Percentiles rank a stretch among this genome's conserved stretches.
phyloP scores from a whole-genome alignment of 108 stramenopile genomes.

The Cyclostephanos invisitatus region DNA sequence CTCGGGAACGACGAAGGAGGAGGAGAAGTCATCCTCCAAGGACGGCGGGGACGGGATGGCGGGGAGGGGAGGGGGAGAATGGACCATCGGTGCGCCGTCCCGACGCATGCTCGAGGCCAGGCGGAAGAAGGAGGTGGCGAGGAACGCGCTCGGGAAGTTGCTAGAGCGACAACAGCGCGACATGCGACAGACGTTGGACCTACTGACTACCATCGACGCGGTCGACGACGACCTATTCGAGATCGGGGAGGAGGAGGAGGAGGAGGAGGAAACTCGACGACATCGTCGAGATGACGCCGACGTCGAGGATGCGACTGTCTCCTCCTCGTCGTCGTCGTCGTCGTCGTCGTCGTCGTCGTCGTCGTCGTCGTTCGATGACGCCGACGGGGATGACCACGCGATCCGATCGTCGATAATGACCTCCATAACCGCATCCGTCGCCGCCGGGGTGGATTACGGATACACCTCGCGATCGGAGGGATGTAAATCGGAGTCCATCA shows the following conservation, averaged over 20 bases:
- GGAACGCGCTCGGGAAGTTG: conserved; percentile 49
- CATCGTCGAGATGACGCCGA: neutral
- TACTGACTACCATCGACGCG: conserved; percentile 34
- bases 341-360: neutral
- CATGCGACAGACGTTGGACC: conserved; percentile 47
- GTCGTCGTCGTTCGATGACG: conserved; percentile 6
- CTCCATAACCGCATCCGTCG: conserved; percentile 49
- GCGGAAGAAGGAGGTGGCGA: conserved; percentile 37
- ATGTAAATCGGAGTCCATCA: conserved; percentile 26
- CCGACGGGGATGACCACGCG: neutral
- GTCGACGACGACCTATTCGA: conserved; percentile 9
- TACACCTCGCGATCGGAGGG: conserved; percentile 65
- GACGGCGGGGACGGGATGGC: neutral
- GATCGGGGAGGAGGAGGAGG: neutral
- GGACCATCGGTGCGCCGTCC: conserved; percentile 38
- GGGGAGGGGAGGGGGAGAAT: neutral
- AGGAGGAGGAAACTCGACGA: too few relatives aligned
- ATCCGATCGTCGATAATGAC: neutral
- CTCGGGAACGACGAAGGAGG: neutral
- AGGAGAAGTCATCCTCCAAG: neutral
- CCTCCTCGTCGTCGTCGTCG: neutral
- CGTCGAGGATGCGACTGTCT: neutral
- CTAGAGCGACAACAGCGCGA: conserved; percentile 52
- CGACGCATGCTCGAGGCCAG: conserved; percentile 24
- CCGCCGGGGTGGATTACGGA: conserved; percentile 61